Evolutionary conservation across 176 grass and related monocot genomes (phyloP), one percentile per base, ranked within the genome.

Genomic region (Pontederia crassipes): DNA sequence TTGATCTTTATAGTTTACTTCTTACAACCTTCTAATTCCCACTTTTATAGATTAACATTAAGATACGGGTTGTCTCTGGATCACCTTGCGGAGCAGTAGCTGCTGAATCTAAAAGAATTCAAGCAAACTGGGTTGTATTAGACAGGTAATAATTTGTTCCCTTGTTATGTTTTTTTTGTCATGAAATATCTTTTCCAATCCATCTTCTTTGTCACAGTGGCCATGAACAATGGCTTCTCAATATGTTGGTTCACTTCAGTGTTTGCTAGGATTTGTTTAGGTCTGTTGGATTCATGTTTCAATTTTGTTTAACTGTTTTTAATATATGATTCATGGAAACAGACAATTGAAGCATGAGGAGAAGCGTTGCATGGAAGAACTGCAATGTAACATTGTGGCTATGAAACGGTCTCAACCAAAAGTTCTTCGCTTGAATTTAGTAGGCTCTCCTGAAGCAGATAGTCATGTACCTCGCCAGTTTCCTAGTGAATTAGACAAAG

Each of bases 281-380:
- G 13, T 10, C 10, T 12, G 40, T 29, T 46, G 15, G 27, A 8
- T 4, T 75, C 67, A 57, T 62, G 62, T 48, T 79, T 73, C 20
- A 58, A 11, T 49, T 28, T 65, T 13, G 70, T 67, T 66, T 29
- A 8, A 10, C 17, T 68, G 4, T 12, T 12, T 59, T 26, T 65
- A 57, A 57, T 47, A 35, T 5, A 50, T 45, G 18, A 8, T 68
- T 48, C 64, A 80, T 62, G 12, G 49, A 11, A 17, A 51, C 46
- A 96, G 92, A 83, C 83, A 96, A 59, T 75, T 96, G 78, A 96
- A 88, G 58, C 86, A 96, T 64, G 92, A 96, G 66, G 87, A 96
- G 55, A 96, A 90, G 46, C 79, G 67, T 29, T 96, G 92, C 53
- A 74, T 96, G 54, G 83, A 90, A 72, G 87, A 96, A 57, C 79